Evolutionary conservation across 2,329 filamentous ascomycete genomes (phyloP).

Genomic region (Corniculantispora saksenae): DNA sequence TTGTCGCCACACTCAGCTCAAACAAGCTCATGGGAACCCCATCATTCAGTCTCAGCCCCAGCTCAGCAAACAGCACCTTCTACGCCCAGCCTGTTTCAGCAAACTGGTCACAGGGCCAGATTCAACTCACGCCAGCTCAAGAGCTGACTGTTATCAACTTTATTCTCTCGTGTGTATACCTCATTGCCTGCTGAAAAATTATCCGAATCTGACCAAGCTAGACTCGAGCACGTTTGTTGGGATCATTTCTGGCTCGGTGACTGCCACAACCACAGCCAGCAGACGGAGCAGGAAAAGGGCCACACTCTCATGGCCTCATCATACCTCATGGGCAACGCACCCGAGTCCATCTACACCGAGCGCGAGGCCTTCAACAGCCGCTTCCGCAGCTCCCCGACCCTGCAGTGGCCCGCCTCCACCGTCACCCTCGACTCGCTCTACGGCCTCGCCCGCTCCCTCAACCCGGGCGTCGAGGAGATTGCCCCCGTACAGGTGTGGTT

Average conservation of each 20-base stretch:
- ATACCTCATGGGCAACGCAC: conserved; percentile 43
- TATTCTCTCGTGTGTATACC: conserved; percentile 48
- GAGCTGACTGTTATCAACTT: conserved; percentile 53
- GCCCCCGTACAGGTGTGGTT: conserved; percentile 58
- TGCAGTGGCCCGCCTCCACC: conserved; percentile 40
- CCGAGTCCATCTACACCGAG: conserved; percentile 34
- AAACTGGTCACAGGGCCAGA: conserved; percentile 23
- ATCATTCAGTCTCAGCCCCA: conserved; percentile 42
- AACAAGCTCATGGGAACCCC: conserved; percentile 45
- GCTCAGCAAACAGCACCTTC: conserved; percentile 24
- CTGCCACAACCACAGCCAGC: conserved; percentile 37
- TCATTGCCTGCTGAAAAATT: neutral
- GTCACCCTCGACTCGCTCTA: conserved; percentile 46
- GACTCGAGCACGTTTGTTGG: conserved; percentile 56
- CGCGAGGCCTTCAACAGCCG: conserved; percentile 26
- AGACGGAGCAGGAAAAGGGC: conserved; percentile 35
- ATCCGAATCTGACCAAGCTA: conserved; percentile 26
- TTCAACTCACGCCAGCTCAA: conserved; percentile 38
- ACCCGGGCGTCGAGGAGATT: conserved; percentile 43
- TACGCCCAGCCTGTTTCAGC: conserved; percentile 24
- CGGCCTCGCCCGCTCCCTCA: conserved; percentile 48
- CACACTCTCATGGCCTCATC: conserved; percentile 48
- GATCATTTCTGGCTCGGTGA: conserved; percentile 47
- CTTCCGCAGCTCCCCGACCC: conserved; percentile 26
- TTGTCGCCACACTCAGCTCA: conserved; percentile 44